A percentile compares a stretch with the other conserved stretches of the same genome.
Evolutionary conservation across 768 basidiomycete species (phyloP).

Genomic region (Dacryopinax spathularia): DNA sequence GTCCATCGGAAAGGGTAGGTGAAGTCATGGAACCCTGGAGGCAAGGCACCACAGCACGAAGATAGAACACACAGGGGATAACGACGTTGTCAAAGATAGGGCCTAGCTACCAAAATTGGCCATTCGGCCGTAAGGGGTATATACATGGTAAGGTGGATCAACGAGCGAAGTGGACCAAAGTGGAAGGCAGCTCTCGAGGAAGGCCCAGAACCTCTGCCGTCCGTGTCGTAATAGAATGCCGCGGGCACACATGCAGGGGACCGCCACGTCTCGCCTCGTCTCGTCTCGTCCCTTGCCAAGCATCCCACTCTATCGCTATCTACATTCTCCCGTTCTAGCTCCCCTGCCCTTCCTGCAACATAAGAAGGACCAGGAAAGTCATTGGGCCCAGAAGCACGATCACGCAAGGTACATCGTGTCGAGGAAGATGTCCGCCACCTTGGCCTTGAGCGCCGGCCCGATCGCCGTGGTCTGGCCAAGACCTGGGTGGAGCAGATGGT

Average conservation of each 20-base stretch:
- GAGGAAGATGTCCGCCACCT: slow-evolving; percentile 65
- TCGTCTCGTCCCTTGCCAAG: slow-evolving; percentile 2
- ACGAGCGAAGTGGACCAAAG: neutral
- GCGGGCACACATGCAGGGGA: neutral
- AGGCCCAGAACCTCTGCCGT: neutral
- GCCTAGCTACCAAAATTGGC: too few species aligned
- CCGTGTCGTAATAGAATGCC: neutral
- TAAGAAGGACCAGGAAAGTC: too few species aligned
- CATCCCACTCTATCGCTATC: slow-evolving; percentile 3
- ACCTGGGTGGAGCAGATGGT: slow-evolving; percentile 30
- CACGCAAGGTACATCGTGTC: slow-evolving; percentile 71
- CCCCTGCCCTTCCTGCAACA: neutral
- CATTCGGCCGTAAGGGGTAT: too few species aligned
- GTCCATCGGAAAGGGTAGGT: too few species aligned
- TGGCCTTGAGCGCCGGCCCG: slow-evolving; percentile 64
- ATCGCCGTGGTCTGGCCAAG: slow-evolving; percentile 69
- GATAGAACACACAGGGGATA: too few species aligned
- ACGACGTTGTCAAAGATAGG: too few species aligned
- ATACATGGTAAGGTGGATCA: neutral
- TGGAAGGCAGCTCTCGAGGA: neutral
- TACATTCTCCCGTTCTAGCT: neutral
- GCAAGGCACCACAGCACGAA: too few species aligned
- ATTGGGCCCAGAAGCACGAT: neutral
- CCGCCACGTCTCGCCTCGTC: too few species aligned
- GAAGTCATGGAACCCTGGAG: too few species aligned